A percentile compares a stretch with the other conserved stretches of the same genome.
Evolutionary conservation across 2,329 filamentous ascomycete species (phyloP).

Genomic region (Emmonsia crescens): DNA sequence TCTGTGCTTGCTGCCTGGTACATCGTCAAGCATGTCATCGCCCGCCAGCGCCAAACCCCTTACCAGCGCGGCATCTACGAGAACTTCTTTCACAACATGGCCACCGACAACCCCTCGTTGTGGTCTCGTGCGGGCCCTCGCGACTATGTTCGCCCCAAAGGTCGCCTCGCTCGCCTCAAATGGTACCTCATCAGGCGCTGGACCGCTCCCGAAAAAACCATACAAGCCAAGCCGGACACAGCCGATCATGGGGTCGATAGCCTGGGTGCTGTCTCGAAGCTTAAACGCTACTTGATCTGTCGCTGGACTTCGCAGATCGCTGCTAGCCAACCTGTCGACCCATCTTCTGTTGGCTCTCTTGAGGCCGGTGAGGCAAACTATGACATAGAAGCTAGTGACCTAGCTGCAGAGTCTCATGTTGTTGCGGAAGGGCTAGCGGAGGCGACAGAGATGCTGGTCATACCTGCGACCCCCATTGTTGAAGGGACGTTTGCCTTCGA

Average conservation of each 20-base stretch:
- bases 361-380: conserved; percentile 8
- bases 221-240: conserved; percentile 13
- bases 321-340: background rate
- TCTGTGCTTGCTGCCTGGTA: conserved; percentile 39
- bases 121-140: conserved; percentile 41
- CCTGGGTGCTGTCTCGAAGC: conserved; percentile 28
- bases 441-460: conserved; percentile 13
- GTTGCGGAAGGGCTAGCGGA: conserved; percentile 15
- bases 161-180: conserved; percentile 31
- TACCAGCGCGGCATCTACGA: conserved; percentile 42
- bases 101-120: conserved; percentile 34
- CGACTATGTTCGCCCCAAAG: conserved; percentile 30
- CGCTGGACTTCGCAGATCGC: conserved; percentile 32
- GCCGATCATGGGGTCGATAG: conserved; percentile 26
- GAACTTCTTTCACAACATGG: conserved; percentile 38
- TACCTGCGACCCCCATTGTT: conserved; percentile 12
- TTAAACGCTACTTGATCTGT: conserved; percentile 29
- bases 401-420: conserved; percentile 7
- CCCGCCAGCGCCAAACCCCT: conserved; percentile 33
- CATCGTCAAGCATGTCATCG: conserved; percentile 36
- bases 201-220: conserved; percentile 35
- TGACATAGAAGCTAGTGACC: conserved; percentile 1
- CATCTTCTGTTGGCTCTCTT: conserved; percentile 4
- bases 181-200: conserved; percentile 40
- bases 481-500: background rate